Evolutionary conservation across 139 green algal genomes (phyloP).

Genomic region (Chlorella sp.): DNA sequence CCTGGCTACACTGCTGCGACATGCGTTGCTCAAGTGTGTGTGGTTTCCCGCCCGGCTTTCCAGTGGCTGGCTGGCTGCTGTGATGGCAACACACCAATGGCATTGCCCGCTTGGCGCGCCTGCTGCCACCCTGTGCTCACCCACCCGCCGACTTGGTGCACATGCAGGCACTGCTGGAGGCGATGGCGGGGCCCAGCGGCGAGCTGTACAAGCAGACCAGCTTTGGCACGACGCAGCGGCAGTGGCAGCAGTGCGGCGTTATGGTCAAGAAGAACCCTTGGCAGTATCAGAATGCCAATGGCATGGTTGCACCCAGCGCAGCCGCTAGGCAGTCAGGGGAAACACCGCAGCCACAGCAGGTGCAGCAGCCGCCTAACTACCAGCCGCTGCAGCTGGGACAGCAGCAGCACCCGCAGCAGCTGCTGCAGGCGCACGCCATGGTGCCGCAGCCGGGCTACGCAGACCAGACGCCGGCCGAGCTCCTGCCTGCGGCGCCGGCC

Average conservation of each 20-base stretch:
- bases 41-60: too few species aligned
- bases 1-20: too few species aligned
- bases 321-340: too few species aligned
- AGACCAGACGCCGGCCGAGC: not conserved
- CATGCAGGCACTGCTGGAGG: constrained; percentile 6
- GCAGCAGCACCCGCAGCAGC: not conserved
- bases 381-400: not conserved
- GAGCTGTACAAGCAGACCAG: not conserved
- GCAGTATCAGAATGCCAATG: too few species aligned
- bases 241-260: constrained; percentile 2
- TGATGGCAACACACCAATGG: too few species aligned
- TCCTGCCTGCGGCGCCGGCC: not conserved
- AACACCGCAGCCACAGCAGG: not conserved
- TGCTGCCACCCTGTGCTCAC: too few species aligned
- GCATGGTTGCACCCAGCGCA: too few species aligned
- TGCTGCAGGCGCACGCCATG: not conserved
- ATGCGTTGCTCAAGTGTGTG: too few species aligned
- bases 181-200: not conserved
- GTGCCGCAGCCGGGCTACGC: not conserved
- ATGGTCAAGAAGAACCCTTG: not conserved
- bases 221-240: constrained; percentile 6
- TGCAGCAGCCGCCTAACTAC: not conserved
- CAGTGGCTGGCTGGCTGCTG: too few species aligned
- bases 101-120: too few species aligned
- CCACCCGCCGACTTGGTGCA: too few species aligned